Percentiles rank a stretch among this genome's conserved stretches.
Evolutionary conservation across 108 stramenopile genomes (phyloP).

Genomic region (Licmophora abbreviata): DNA sequence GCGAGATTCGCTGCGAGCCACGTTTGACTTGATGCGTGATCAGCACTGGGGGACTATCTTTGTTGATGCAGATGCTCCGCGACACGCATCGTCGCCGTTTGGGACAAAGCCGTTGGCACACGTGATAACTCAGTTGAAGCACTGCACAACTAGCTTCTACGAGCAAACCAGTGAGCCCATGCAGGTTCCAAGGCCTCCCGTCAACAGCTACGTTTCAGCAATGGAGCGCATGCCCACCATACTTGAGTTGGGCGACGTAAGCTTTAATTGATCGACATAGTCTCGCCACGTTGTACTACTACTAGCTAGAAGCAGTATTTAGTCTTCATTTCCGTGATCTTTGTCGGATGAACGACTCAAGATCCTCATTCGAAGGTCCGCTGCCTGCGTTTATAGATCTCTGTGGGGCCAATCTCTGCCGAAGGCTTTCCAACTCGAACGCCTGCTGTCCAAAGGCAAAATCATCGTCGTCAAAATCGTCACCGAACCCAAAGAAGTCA

Average conservation of each 20-base stretch:
- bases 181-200: slow-evolving; percentile 10
- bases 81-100: not conserved
- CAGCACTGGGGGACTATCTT: slow-evolving; percentile 23
- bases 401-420: too few species aligned
- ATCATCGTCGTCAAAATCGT: too few species aligned
- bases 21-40: slow-evolving; percentile 18
- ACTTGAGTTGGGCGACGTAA: slow-evolving; percentile 26
- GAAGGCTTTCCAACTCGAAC: too few species aligned
- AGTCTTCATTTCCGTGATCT: too few species aligned
- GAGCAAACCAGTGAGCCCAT: slow-evolving; percentile 11
- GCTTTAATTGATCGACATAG: slow-evolving; percentile 24
- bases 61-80: not conserved
- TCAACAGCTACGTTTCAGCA: slow-evolving; percentile 23
- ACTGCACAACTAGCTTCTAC: slow-evolving; percentile 18
- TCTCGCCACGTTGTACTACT: too few species aligned
- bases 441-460: too few species aligned
- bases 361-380: too few species aligned
- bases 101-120: slow-evolving; percentile 22
- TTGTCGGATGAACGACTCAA: too few species aligned
- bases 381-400: too few species aligned
- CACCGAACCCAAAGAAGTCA: too few species aligned
- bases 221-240: slow-evolving; percentile 20
- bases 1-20: slow-evolving; percentile 18
- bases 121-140: slow-evolving; percentile 26
- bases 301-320: too few species aligned